Conservation (phyloP, 768 basidiomycete genomes). For the Psilocybe cubensis region DNA sequence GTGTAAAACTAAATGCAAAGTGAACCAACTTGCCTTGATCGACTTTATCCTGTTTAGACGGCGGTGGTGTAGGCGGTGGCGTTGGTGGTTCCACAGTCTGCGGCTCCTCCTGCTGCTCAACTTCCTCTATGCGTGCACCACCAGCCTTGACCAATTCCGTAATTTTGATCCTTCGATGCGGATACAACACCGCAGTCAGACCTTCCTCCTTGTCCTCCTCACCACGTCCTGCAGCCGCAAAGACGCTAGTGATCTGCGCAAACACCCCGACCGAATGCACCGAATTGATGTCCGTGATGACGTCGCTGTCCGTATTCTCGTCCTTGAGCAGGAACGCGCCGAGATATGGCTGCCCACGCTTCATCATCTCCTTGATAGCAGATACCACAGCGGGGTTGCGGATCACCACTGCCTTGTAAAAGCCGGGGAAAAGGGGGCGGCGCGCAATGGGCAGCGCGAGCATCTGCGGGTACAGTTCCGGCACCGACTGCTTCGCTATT, state of each 20-base stretch:
- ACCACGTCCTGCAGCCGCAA: constrained; percentile 59
- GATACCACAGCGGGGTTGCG: constrained; percentile 89
- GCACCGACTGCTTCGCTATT: constrained; percentile 86
- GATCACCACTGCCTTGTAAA: constrained; percentile 97
- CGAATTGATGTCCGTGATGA: constrained; percentile 85
- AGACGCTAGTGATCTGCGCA: constrained; percentile 95
- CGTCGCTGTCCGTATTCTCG: constrained; percentile 88
- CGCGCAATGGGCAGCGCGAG: constrained; percentile 95
- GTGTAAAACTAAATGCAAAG: neutral
- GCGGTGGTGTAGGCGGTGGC: constrained; percentile 34
- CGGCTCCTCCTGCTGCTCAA: constrained; percentile 46
- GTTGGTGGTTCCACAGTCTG: constrained; percentile 54
- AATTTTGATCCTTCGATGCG: constrained; percentile 88
- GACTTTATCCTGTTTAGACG: constrained; percentile 10
- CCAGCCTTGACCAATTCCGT: constrained; percentile 83
- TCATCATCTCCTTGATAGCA: constrained; percentile 96
- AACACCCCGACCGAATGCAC: constrained; percentile 96
- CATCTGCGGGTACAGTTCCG: constrained; percentile 91
- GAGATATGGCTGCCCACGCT: constrained; percentile 94
- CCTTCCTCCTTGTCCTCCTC: constrained; percentile 83
- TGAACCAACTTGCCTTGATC: no score
- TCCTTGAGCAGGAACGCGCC: constrained; percentile 97
- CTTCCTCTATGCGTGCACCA: constrained; percentile 30
- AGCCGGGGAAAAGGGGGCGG: constrained; percentile 94
- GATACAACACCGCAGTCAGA: constrained; percentile 93